Percentiles rank a stretch among this genome's conserved stretches.
These are phyloP conservation scores for Crataegus laevigata DNA, from an alignment of 306 rosid genomes.

Conservation along the genomic window DNA sequence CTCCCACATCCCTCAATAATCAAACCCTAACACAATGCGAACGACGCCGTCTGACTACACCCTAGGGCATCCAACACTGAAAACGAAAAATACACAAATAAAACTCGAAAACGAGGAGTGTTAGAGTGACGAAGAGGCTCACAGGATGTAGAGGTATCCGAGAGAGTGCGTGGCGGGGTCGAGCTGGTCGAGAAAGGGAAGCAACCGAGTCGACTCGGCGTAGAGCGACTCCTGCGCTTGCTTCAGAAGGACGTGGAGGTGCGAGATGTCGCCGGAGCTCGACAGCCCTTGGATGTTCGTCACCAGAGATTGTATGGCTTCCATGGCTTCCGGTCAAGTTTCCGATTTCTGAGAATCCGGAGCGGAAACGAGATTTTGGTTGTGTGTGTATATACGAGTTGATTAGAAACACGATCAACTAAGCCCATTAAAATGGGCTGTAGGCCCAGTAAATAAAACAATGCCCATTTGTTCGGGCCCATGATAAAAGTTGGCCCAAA, in stretches of 20 bases:
- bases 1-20: not conserved
- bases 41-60: not conserved
- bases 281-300: constrained; percentile 69
- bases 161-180: constrained; percentile 67
- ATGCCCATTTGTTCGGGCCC: not conserved
- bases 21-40: constrained; percentile 2
- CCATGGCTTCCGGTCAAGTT: constrained; percentile 11
- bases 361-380: not conserved
- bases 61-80: not conserved
- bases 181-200: constrained; percentile 49
- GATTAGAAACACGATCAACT: not conserved
- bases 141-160: constrained; percentile 71
- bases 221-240: constrained; percentile 58
- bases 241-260: constrained; percentile 55
- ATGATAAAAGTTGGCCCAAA: not conserved
- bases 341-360: not conserved
- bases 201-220: constrained; percentile 44
- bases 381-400: not conserved
- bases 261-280: constrained; percentile 46
- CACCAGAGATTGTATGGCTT: constrained; percentile 32
- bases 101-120: not conserved
- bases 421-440: not conserved
- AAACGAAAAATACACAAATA: not conserved
- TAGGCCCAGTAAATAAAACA: not conserved
- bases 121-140: constrained; percentile 5